phyloP scores from a whole-genome alignment of 78 protist species.

The Dictyostelium capitatum region DNA sequence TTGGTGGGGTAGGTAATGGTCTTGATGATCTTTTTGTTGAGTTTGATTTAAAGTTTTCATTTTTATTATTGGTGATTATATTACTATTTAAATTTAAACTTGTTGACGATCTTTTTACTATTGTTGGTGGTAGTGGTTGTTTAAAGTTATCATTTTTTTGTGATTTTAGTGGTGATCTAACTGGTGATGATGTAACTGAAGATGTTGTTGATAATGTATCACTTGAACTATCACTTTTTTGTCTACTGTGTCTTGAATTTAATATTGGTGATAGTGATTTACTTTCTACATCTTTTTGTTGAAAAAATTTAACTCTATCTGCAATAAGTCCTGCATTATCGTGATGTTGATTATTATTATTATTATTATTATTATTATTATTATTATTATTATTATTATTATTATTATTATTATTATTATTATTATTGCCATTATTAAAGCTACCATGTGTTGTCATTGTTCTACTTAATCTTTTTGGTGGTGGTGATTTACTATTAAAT shows the following conservation, averaged over 20 bases:
- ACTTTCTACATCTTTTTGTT: constrained; percentile 8
- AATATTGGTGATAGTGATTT: neutral
- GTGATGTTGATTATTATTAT: neutral
- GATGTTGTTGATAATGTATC: neutral
- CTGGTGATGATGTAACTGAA: neutral
- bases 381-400: neutral
- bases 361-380: neutral
- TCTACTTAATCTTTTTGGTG: neutral
- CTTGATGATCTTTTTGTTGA: neutral
- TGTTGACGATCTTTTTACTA: neutral
- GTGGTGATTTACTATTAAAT: neutral
- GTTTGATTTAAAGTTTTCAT: neutral
- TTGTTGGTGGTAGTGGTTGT: neutral
- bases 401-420: constrained; percentile 5
- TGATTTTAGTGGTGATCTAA: neutral
- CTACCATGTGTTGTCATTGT: neutral
- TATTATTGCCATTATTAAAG: neutral
- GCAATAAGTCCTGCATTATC: neutral
- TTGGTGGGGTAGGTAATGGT: constrained; percentile 18
- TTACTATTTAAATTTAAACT: neutral
- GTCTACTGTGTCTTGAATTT: constrained; percentile 12
- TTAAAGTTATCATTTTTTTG: neutral
- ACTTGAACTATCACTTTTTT: constrained; percentile 5
- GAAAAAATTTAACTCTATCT: constrained; percentile 19
- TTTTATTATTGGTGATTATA: neutral